A percentile compares a stretch with the other conserved stretches of the same genome.
Evolutionary conservation across 371 early-diverging fungal genomes (phyloP).

Genomic region (Mortierella sp.): DNA sequence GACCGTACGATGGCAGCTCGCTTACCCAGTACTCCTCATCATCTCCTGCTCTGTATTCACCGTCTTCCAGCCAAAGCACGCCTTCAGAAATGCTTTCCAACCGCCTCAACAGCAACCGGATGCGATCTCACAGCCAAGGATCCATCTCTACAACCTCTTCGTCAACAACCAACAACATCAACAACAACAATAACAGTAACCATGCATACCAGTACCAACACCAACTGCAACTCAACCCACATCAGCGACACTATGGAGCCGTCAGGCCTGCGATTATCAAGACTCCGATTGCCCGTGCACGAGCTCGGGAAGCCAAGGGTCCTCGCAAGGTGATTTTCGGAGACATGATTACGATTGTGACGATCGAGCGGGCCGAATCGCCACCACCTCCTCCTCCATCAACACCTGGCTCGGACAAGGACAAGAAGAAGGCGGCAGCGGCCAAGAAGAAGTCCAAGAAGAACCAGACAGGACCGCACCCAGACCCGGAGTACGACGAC

Average conservation of each 20-base stretch:
- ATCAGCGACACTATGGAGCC: slow-evolving; percentile 1
- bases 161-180: neutral
- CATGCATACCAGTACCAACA: slow-evolving; percentile 6
- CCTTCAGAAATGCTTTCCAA: slow-evolving; percentile 35
- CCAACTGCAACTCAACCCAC: slow-evolving; percentile 4
- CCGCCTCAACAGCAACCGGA: slow-evolving; percentile 19
- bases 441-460: slow-evolving; percentile 33
- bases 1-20: slow-evolving; percentile 2
- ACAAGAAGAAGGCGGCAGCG: slow-evolving; percentile 28
- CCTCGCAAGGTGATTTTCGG: slow-evolving; percentile 44
- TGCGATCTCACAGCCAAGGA: slow-evolving; percentile 11
- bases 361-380: slow-evolving; percentile 32
- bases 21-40: neutral
- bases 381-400: slow-evolving; percentile 30
- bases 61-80: neutral
- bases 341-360: slow-evolving; percentile 43
- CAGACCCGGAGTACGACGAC: slow-evolving; percentile 42
- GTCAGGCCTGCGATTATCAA: slow-evolving; percentile 30
- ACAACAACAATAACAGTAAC: neutral
- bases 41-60: slow-evolving; percentile 1
- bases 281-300: slow-evolving; percentile 29
- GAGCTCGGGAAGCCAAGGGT: slow-evolving; percentile 20
- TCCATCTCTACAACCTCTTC: slow-evolving; percentile 12
- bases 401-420: slow-evolving; percentile 11
- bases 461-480: slow-evolving; percentile 21